Percentiles rank a stretch among this genome's conserved stretches.
Conservation (phyloP, 768 basidiomycete genomes). For the Amanita rimosa region DNA sequence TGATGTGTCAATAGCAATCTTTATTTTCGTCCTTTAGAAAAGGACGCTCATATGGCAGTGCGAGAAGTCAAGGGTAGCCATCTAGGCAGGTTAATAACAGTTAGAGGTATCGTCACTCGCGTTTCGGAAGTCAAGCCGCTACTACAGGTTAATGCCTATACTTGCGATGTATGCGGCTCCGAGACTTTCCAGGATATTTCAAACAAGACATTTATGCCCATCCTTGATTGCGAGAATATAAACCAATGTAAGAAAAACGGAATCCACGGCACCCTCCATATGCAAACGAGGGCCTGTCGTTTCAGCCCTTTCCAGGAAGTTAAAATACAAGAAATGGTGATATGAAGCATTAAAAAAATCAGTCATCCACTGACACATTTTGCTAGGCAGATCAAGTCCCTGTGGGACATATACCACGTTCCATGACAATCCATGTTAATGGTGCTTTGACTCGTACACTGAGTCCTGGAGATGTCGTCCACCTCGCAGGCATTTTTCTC, state of each 20-base stretch:
- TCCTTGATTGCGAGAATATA: conserved; percentile 80
- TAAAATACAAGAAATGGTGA: conserved; percentile 97
- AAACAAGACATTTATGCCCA: conserved; percentile 82
- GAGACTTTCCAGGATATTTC: conserved; percentile 98
- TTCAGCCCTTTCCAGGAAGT: conserved; percentile 98
- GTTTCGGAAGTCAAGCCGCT: conserved; percentile 99
- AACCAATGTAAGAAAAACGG: conserved; percentile 79
- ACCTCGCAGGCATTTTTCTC: conserved; percentile 94
- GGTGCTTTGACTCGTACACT: conserved; percentile 83
- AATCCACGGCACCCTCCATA: conserved; percentile 83
- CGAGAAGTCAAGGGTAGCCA: conserved; percentile 80
- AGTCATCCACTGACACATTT: not conserved
- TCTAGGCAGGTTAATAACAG: conserved; percentile 90
- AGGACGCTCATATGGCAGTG: conserved; percentile 73
- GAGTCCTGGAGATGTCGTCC: conserved; percentile 93
- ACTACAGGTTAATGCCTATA: conserved; percentile 94
- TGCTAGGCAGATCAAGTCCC: conserved; percentile 94
- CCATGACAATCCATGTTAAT: conserved; percentile 94
- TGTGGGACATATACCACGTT: conserved; percentile 96
- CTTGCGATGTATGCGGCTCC: conserved; percentile 95
- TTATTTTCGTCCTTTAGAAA: conserved; percentile 84
- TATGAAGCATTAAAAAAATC: conserved; percentile 6
- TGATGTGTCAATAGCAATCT: conserved; percentile 53
- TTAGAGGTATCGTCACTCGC: conserved; percentile 95
- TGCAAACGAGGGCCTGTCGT: conserved; percentile 96